These are phyloP conservation scores for Taxillus chinensis DNA, from an alignment of 164 flowering plant species.

Conservation along the genomic window DNA sequence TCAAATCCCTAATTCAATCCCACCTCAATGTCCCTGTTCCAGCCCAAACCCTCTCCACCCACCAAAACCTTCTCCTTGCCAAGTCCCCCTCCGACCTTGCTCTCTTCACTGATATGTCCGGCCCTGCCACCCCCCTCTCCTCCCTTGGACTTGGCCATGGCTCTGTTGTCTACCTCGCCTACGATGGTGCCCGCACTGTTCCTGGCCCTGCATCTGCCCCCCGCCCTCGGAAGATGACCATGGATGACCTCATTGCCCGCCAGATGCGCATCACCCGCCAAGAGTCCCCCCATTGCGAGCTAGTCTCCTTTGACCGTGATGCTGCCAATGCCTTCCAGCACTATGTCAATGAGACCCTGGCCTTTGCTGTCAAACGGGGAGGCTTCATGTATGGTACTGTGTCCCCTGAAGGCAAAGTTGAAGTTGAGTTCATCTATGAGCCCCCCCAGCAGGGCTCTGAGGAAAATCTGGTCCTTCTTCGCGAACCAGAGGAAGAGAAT, in stretches of 20 bases:
- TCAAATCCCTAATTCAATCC: conserved; percentile 54
- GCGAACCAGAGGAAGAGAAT: conserved; percentile 62
- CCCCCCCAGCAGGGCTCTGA: conserved; percentile 88
- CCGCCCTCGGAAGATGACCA: conserved; percentile 82
- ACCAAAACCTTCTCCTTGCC: conserved; percentile 68
- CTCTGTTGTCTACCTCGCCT: conserved; percentile 58
- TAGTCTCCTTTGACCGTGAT: conserved; percentile 81
- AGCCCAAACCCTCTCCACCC: conserved; percentile 62
- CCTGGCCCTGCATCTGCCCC: conserved; percentile 46
- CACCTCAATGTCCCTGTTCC: conserved; percentile 62
- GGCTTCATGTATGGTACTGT: conserved; percentile 95
- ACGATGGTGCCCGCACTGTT: conserved; percentile 67
- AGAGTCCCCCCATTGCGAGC: conserved; percentile 66
- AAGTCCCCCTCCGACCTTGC: conserved; percentile 44
- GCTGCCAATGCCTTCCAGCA: conserved; percentile 77
- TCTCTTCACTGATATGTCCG: conserved; percentile 52
- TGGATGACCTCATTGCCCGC: conserved; percentile 83
- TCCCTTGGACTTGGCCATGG: conserved; percentile 64
- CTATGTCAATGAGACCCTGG: conserved; percentile 69
- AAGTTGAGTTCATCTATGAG: conserved; percentile 84
- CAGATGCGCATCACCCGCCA: conserved; percentile 80
- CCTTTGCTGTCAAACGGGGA: conserved; percentile 74
- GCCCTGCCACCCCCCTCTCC: conserved; percentile 49
- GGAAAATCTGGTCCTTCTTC: conserved; percentile 45
- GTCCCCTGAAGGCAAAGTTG: conserved; percentile 47